Base-by-base conservation (phyloP, 1,284 basidiomycete genomes). In the Cutaneotrichosporon sp. region DNA sequence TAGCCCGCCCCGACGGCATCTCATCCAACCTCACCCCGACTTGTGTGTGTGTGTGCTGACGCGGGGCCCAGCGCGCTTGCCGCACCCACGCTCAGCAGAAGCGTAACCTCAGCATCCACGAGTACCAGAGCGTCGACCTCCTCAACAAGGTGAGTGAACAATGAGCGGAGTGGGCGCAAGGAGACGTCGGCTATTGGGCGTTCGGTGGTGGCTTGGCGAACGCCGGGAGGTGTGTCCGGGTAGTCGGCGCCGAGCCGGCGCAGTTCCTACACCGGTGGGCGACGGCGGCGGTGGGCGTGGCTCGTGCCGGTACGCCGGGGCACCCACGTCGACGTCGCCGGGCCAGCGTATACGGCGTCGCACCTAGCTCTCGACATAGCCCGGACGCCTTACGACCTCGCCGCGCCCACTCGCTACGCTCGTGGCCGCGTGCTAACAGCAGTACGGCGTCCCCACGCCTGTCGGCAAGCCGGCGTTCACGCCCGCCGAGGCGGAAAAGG, bases 391-490 rank as follows among this genome's bases (percentile, higher is more conserved):
- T 10, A 7, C 39, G 12, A 20, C 17, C 3, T n/a, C 39, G 17
- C 14, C n/a, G 5, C 14, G 39, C 20, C 15, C 12, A 12, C 39
- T 12, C 39, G 18, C 39, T 21, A 30, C 26, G 26, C 26, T 30
- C 26, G 26, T 30, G 36, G 15, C 12, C 36, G 15, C n/a, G 36
- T 15, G 43, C 50, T 52, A 4, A 56, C 50, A 41, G 21, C 66
- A 97, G 90, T 97, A 97, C 77, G 92, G 90, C 46, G 88, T 98
- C 58, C 85, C 90, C 26, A 97, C 93, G n/a, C 96, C 96, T 34
- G 91, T 88, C 77, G 88, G 90, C 68, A 77, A 92, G 47, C 80
- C 86, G 39, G 96, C 96, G 44, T 88, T 88, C 75, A 83, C 89
- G 17, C 83, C 92, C 4, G 81, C 90, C 62, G 96, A 98, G 78